Evolutionary conservation across 768 basidiomycete genomes (phyloP), one percentile per base, ranked within the genome.

Genomic region (Phaffia tasmanica): DNA sequence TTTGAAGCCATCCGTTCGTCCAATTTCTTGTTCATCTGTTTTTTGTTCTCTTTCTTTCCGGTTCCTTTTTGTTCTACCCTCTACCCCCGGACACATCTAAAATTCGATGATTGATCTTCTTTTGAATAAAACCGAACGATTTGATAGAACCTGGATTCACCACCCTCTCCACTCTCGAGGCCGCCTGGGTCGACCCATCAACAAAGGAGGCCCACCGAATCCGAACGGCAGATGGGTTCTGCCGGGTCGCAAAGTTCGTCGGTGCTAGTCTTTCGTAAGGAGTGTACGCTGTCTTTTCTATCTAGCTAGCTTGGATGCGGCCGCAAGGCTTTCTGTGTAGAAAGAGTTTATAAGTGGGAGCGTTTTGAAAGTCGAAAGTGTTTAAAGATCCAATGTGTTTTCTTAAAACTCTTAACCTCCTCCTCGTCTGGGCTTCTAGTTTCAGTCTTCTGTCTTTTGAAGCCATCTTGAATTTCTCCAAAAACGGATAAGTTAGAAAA

Each of bases 181-280:
- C 93, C 29, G 92, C 89, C 9, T 98, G 95, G 94, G 79, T 97
- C 62, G 85, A 95, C 75, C 86, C 90, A 7, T 59, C 62, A 51
- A 79, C 75, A 48, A 89, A 87, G 19, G 86, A 87, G 74, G 82
- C 78, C 62, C 89, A 97, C 76, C 85, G 79, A 73, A 91, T 99
- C 70, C 81, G 90, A 64, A 94, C 94, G 2, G 85, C 86, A 74
- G 73, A 77, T 54, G 95, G 93, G 18, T 80, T 88, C 32, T 93
- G 89, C 75, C 72, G 83, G 16, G 85, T 92, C 11, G 85, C 86
- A 19, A 88, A 82, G 8, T 81, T 94, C 55, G 80, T 91, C 63
- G 94, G 90, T 6, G 94, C 94, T 9, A 89, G 88, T n/a, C 76
- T 99, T 72, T 95, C 93, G 71, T 97, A 85, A 77, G 76, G 11